These are phyloP conservation scores for Austroboletus olivaceoglutinosus DNA, from an alignment of 1,284 basidiomycete species.

Conservation along the genomic window DNA sequence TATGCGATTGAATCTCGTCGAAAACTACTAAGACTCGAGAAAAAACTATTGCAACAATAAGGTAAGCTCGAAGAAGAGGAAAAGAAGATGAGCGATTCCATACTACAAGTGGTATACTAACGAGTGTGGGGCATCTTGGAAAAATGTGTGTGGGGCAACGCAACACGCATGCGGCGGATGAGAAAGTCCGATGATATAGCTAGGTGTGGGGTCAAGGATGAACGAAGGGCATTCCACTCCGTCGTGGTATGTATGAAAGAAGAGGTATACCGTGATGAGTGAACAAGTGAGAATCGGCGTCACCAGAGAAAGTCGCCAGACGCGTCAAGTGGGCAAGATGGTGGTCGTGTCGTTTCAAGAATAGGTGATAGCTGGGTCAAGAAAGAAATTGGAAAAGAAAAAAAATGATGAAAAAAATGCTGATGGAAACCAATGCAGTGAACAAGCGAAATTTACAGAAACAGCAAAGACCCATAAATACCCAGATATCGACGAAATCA, in stretches of 20 bases:
- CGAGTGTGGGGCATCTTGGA: constrained; percentile 18
- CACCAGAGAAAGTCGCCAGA: constrained; percentile 7
- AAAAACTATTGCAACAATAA: constrained; percentile 23
- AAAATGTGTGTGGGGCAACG: constrained; percentile 2
- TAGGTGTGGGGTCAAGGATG: constrained; percentile 12
- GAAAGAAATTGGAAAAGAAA: neutral
- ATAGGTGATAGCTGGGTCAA: constrained; percentile 5
- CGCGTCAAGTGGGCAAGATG: constrained; percentile 5
- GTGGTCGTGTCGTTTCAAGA: constrained; percentile 14
- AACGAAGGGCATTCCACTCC: constrained; percentile 21
- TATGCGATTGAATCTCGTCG: constrained; percentile 13
- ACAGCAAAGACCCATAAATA: constrained; percentile 21
- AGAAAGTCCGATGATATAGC: constrained; percentile 18
- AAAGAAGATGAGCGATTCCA: constrained; percentile 21
- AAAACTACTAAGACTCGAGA: constrained; percentile 1
- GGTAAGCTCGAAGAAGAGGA: constrained; percentile 16
- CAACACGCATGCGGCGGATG: constrained; percentile 9
- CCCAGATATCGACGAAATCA: constrained; percentile 36
- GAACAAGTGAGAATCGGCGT: constrained; percentile 10
- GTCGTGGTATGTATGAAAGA: constrained; percentile 23
- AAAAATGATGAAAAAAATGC: constrained; percentile 9
- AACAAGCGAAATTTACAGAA: constrained; percentile 22
- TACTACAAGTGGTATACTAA: constrained; percentile 29
- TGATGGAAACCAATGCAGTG: constrained; percentile 15
- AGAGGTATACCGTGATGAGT: constrained; percentile 27